Evolutionary conservation across 2,329 filamentous ascomycete species (phyloP).

Genomic region (Epichloe elymi): DNA sequence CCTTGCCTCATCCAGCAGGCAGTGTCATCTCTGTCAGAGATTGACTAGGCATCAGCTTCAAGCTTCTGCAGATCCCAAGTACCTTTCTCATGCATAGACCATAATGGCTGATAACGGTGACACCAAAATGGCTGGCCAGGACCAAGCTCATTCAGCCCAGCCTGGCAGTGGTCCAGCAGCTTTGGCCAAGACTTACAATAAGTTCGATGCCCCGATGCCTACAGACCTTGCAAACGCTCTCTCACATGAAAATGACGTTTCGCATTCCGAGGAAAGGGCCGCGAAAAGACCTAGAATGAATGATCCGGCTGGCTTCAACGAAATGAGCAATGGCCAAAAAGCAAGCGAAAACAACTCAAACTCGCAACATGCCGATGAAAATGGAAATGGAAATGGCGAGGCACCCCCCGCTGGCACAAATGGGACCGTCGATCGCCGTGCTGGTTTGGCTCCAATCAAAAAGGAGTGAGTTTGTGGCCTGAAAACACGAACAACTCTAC

Average conservation of each 20-base stretch:
- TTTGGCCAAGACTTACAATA: background rate
- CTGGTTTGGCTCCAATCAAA: constrained; percentile 58
- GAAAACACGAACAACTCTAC: background rate
- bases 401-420: constrained; percentile 5
- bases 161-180: background rate
- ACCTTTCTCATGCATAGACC: background rate
- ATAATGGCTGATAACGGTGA: constrained; percentile 17
- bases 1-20: background rate
- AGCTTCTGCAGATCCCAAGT: background rate
- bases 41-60: background rate
- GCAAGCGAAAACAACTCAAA: background rate
- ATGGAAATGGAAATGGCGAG: constrained; percentile 5
- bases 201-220: constrained; percentile 6
- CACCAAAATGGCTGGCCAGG: constrained; percentile 11
- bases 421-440: constrained; percentile 21
- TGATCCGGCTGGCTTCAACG: constrained; percentile 10
- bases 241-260: background rate
- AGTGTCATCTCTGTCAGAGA: background rate
- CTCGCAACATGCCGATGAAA: background rate
- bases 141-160: constrained; percentile 7
- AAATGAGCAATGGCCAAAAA: constrained; percentile 8
- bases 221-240: background rate
- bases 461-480: constrained; percentile 43
- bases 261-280: constrained; percentile 25
- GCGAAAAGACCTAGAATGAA: constrained; percentile 48